Percentiles rank a stretch among this genome's conserved stretches.
phyloP scores from a whole-genome alignment of 768 basidiomycete genomes.

The Termitomyces sp. region DNA sequence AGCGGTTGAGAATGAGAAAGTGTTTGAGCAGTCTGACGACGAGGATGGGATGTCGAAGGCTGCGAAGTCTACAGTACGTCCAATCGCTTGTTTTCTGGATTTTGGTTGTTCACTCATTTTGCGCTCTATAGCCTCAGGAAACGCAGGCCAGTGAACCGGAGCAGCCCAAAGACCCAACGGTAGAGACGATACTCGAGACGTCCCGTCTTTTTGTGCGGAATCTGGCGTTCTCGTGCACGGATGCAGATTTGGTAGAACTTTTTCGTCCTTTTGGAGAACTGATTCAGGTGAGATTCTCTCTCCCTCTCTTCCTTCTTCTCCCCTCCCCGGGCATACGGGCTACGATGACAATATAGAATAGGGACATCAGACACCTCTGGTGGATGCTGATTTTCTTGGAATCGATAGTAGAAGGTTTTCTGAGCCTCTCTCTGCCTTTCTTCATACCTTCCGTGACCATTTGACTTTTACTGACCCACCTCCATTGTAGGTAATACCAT shows the following conservation, averaged over 20 bases:
- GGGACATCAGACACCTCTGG: conserved; percentile 41
- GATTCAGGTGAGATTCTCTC: conserved; percentile 57
- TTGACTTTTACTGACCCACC: not conserved
- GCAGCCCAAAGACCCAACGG: conserved; percentile 31
- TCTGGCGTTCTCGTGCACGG: conserved; percentile 80
- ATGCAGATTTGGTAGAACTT: conserved; percentile 59
- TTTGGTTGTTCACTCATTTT: too few relatives aligned
- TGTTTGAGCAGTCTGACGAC: conserved; percentile 61
- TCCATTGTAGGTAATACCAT: conserved; percentile 32
- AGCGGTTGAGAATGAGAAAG: conserved; percentile 43
- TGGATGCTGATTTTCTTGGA: conserved; percentile 32
- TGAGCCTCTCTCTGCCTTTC: conserved; percentile 23
- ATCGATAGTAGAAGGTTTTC: conserved; percentile 58
- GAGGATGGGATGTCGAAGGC: conserved; percentile 29
- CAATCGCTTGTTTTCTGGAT: too few relatives aligned
- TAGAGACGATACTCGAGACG: conserved; percentile 64
- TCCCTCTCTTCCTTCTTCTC: conserved; percentile 2
- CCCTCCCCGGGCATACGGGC: not conserved
- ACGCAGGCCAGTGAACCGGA: not conserved
- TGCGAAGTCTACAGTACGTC: not conserved
- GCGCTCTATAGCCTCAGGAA: not conserved
- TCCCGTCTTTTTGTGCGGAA: conserved; percentile 92
- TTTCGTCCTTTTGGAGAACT: conserved; percentile 72
- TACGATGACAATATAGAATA: conserved; percentile 44
- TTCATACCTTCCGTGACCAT: not conserved